Evolutionary conservation across 108 stramenopile genomes (phyloP), one percentile per base, ranked within the genome.

Genomic region (Cylindrotheca closterium): DNA sequence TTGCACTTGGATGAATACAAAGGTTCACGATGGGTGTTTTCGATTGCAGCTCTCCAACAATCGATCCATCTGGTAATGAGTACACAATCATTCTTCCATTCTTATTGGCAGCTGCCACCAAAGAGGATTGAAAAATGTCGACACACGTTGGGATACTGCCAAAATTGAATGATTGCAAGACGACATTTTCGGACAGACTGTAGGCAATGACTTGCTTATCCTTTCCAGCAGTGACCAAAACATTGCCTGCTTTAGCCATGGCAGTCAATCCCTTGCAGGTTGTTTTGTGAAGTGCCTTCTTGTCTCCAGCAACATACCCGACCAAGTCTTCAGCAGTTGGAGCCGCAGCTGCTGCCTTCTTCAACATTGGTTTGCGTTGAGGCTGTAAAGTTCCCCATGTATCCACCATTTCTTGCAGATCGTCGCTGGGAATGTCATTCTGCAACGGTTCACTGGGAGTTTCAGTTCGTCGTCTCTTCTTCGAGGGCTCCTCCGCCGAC

Each of bases 141-240:
- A 71, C 60, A 26, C 54, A 51, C 17, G 57, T 63, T 15, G 61
- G 49, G 4, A 67, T 37, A 29, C 55, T 55, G 21, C 58, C 60
- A 45, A 63, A 37, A 28, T 10, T 17, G 46, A 87, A 60, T 2
- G 87, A 81, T 21, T 61, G 69, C 3, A 71, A 54, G 52, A 89
- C 67, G 51, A 73, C 55, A 30, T 83, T 73, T 24, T 61, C 66
- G 7, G 23, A 53, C 5, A 68, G 33, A 70, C 87, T 70, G 48
- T 89, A 94, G 22, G 91, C 72, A 15, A 84, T 52, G 3, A 88
- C 63, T 63, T 84, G 83, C 63, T 83, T 85, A 57, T 94, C 92
- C 10, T 68, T 77, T 32, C 88, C 92, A 51, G 79, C 83, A 18
- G 86, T 89, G 25, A 78, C 80, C 47, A 91, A 56, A 10, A 55